Evolutionary conservation across 2,329 filamentous ascomycete genomes (phyloP).

Genomic region (Claviceps sp.): DNA sequence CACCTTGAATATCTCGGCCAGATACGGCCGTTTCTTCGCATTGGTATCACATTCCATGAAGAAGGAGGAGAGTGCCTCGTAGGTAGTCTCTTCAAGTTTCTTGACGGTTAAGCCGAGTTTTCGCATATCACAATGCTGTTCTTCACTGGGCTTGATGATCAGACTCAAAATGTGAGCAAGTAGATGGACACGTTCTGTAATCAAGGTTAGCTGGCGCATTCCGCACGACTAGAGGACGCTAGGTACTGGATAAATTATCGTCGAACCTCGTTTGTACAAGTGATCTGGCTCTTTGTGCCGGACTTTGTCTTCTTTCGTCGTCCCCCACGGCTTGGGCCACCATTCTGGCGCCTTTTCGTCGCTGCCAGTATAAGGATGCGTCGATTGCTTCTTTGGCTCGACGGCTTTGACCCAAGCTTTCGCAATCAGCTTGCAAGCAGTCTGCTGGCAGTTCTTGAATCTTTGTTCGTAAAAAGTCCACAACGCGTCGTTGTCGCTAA

Average conservation of each 20-base stretch:
- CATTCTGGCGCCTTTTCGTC: constrained; percentile 50
- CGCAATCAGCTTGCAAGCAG: constrained; percentile 56
- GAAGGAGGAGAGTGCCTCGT: constrained; percentile 43
- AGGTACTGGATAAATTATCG: background rate
- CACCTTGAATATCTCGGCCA: constrained; percentile 50
- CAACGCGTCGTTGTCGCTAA: constrained; percentile 40
- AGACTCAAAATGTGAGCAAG: constrained; percentile 47
- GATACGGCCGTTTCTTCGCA: constrained; percentile 36
- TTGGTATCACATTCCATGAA: constrained; percentile 46
- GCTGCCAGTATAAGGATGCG: constrained; percentile 56
- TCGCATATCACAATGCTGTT: constrained; percentile 37
- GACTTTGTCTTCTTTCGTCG: constrained; percentile 38
- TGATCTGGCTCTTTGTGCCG: constrained; percentile 64
- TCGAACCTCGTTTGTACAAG: constrained; percentile 49
- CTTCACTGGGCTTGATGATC: constrained; percentile 35
- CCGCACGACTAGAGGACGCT: background rate
- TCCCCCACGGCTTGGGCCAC: constrained; percentile 48
- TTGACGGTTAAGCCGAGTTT: constrained; percentile 39
- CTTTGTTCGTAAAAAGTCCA: constrained; percentile 46
- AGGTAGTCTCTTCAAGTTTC: constrained; percentile 45
- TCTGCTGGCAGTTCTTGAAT: constrained; percentile 56
- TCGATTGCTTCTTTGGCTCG: constrained; percentile 65
- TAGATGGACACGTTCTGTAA: constrained; percentile 42
- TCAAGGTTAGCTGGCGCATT: background rate
- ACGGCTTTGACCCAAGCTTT: constrained; percentile 67